phyloP scores from a whole-genome alignment of 345 rosid species.

The Melaleuca alternifolia region DNA sequence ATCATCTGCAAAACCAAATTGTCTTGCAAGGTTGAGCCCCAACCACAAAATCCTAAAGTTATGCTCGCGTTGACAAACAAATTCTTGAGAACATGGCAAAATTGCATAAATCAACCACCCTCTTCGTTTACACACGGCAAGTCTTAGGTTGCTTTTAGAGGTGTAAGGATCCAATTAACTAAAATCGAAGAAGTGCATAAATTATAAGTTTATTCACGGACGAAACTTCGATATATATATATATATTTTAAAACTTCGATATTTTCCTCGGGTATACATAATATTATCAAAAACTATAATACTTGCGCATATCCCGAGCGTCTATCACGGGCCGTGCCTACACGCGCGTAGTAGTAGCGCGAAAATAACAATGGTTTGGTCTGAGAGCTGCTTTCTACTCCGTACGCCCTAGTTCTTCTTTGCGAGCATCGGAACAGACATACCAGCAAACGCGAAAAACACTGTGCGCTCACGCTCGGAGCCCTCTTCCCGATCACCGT shows the following conservation, averaged over 20 bases:
- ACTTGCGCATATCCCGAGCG: not conserved
- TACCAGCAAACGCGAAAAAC: not conserved
- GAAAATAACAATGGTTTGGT: not conserved
- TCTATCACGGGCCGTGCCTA: not conserved
- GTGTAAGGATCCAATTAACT: not conserved
- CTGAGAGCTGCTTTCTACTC: not conserved
- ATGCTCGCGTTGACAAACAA: accelerated
- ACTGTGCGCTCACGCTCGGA: not conserved
- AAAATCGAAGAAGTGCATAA: not conserved
- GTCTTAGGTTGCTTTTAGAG: accelerated
- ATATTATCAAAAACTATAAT: not conserved
- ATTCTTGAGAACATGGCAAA: accelerated
- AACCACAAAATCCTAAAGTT: accelerated
- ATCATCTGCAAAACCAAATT: not conserved
- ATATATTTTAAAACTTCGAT: too few species aligned
- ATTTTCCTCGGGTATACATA: too few species aligned
- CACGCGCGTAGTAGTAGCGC: not conserved
- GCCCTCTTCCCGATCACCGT: not conserved
- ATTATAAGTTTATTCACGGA: too few species aligned
- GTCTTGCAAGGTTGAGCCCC: not conserved
- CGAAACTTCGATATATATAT: too few species aligned
- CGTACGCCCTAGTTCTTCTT: not conserved
- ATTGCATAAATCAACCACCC: accelerated
- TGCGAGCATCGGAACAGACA: not conserved
- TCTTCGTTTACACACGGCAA: accelerated